Evolutionary conservation across 2,329 filamentous ascomycete species (phyloP).

Genomic region (Neoascochyta sp.): DNA sequence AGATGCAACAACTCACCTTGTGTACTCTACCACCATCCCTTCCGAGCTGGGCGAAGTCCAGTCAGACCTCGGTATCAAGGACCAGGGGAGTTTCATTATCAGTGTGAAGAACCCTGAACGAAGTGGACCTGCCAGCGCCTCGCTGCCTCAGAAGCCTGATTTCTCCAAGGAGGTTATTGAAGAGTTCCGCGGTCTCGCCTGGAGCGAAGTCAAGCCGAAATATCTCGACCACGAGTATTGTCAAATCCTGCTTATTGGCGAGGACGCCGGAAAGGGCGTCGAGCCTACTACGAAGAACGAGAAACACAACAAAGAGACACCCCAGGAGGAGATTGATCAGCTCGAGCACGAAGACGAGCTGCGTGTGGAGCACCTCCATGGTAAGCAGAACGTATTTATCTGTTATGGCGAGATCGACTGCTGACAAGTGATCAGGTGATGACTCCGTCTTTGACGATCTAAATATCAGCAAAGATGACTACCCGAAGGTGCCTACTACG

Average conservation of each 20-base stretch:
- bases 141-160: conserved; percentile 61
- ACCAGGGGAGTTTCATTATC: conserved; percentile 72
- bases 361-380: conserved; percentile 58
- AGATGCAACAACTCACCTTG: conserved; percentile 69
- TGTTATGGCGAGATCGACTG: not conserved
- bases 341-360: conserved; percentile 71
- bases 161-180: conserved; percentile 70
- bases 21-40: conserved; percentile 75
- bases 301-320: conserved; percentile 56
- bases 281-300: conserved; percentile 57
- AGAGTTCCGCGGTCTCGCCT: conserved; percentile 69
- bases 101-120: conserved; percentile 76
- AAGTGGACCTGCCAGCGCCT: conserved; percentile 60
- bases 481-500: conserved; percentile 40
- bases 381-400: conserved; percentile 32
- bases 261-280: conserved; percentile 57
- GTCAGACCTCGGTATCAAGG: conserved; percentile 65
- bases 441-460: conserved; percentile 61
- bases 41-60: conserved; percentile 67
- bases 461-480: conserved; percentile 59
- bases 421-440: conserved; percentile 44
- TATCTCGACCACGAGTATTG: conserved; percentile 71
- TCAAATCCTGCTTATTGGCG: conserved; percentile 76
- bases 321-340: conserved; percentile 68
- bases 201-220: conserved; percentile 69